These are phyloP conservation scores for Talaromyces wortmannii DNA, from an alignment of 495 filamentous ascomycete genomes.

Conservation along the genomic window DNA sequence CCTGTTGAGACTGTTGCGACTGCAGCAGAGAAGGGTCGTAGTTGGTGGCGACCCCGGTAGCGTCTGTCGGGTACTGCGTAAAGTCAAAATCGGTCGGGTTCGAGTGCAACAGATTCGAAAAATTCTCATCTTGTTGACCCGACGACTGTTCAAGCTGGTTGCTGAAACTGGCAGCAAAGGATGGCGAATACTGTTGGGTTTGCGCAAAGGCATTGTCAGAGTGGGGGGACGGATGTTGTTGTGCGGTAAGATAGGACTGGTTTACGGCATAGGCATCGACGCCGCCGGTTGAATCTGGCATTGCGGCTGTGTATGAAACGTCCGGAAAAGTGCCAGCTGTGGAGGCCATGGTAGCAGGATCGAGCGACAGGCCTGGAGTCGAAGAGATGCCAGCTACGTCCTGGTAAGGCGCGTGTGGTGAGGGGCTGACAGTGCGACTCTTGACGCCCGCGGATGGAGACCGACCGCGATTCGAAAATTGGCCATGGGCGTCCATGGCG, in stretches of 20 bases:
- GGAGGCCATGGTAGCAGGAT: constrained; percentile 20
- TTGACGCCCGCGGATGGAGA: constrained; percentile 18
- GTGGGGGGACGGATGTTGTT: constrained; percentile 19
- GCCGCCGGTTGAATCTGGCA: constrained; percentile 14
- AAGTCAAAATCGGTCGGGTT: constrained; percentile 32
- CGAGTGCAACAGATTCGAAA: constrained; percentile 30
- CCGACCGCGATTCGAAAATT: constrained; percentile 13
- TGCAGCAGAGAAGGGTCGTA: constrained; percentile 29
- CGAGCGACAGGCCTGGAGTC: constrained; percentile 22
- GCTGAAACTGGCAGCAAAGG: constrained; percentile 29
- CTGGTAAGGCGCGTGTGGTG: constrained; percentile 27
- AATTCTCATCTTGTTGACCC: constrained; percentile 29
- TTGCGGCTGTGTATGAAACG: constrained; percentile 16
- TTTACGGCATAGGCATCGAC: constrained; percentile 27
- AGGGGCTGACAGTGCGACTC: constrained; percentile 37
- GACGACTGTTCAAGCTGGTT: constrained; percentile 26
- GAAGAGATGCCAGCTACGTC: constrained; percentile 12
- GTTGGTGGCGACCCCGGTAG: constrained; percentile 22
- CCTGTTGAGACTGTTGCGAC: constrained; percentile 19
- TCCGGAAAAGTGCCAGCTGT: constrained; percentile 19
- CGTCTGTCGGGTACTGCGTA: constrained; percentile 29
- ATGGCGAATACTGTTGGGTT: constrained; percentile 28
- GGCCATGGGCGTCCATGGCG: constrained; percentile 3
- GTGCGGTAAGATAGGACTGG: constrained; percentile 19
- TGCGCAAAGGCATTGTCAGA: constrained; percentile 23